These are phyloP conservation scores for Dalbergia oliveri DNA, from an alignment of 306 rosid species.

Conservation along the genomic window DNA sequence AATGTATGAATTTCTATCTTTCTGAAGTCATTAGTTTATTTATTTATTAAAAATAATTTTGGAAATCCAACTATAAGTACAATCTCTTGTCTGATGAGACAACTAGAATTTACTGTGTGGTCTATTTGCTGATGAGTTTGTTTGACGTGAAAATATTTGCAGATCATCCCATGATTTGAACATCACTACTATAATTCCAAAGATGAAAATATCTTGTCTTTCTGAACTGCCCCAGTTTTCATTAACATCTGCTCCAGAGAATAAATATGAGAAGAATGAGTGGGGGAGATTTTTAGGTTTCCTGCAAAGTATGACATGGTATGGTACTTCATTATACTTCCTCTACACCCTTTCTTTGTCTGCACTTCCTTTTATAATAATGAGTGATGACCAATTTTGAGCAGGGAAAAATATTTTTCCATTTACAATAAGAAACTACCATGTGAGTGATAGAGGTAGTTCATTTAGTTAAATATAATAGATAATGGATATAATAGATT, in stretches of 20 bases:
- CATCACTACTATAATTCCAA: constrained; percentile 12
- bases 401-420: too few relatives aligned
- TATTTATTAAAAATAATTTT: not conserved
- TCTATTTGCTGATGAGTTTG: constrained; percentile 6
- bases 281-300: constrained; percentile 56
- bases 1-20: constrained; percentile 45
- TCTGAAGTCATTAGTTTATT: not conserved
- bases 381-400: too few relatives aligned
- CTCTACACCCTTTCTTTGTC: not conserved
- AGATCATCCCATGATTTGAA: constrained; percentile 57
- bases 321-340: constrained; percentile 20
- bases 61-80: not conserved
- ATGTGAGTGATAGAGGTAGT: too few relatives aligned
- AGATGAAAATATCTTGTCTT: constrained; percentile 18
- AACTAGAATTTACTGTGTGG: constrained; percentile 6
- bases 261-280: constrained; percentile 42
- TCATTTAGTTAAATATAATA: too few relatives aligned
- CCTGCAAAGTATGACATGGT: constrained; percentile 47
- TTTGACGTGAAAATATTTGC: constrained; percentile 36
- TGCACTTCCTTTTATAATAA: not conserved
- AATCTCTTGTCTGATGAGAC: constrained; percentile 5
- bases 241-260: constrained; percentile 48
- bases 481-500: too few relatives aligned
- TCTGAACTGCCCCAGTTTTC: constrained; percentile 49
- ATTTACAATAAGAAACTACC: too few relatives aligned